Percentiles rank a stretch among this genome's conserved stretches.
Evolutionary conservation across 257 asterid species (phyloP).

Genomic region (Forsythia suspensa): DNA sequence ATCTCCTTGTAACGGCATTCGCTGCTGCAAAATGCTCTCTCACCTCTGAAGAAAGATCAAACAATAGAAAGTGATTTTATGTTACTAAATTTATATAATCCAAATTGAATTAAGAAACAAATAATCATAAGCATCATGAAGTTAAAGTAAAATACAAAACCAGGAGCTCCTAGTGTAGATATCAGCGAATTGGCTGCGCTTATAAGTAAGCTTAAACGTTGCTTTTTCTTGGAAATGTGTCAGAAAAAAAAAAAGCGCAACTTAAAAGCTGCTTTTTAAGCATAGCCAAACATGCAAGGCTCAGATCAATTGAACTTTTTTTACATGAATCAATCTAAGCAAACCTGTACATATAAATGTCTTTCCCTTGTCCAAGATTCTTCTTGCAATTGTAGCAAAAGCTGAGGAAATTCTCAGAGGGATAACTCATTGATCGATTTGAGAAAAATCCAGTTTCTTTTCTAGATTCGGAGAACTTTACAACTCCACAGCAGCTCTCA

Average conservation of each 20-base stretch:
- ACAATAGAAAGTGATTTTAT: background rate
- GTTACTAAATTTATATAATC: too few relatives aligned
- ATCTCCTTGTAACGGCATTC: constrained; percentile 66
- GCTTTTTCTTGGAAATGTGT: too few relatives aligned
- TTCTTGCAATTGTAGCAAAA: constrained; percentile 74
- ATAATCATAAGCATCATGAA: background rate
- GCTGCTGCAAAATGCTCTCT: constrained; percentile 75
- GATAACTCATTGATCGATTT: constrained; percentile 44
- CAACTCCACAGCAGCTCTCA: constrained; percentile 70
- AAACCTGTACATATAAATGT: constrained; percentile 85
- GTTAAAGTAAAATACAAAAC: background rate
- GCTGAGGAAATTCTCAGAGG: constrained; percentile 70
- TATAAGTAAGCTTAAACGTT: too few relatives aligned
- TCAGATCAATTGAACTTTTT: too few relatives aligned
- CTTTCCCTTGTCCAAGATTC: constrained; percentile 70
- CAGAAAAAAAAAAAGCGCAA: too few relatives aligned
- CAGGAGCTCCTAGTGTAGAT: background rate
- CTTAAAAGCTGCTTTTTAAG: too few relatives aligned
- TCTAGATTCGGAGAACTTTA: constrained; percentile 42
- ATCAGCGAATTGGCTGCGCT: too few relatives aligned
- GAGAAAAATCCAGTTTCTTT: constrained; percentile 25
- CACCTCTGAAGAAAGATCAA: constrained; percentile 50
- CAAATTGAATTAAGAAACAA: background rate
- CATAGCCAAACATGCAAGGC: too few relatives aligned
- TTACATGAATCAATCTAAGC: constrained; percentile 1